Evolutionary conservation across 2,329 filamentous ascomycete species (phyloP).

Genomic region (Setomelanomma holmii): DNA sequence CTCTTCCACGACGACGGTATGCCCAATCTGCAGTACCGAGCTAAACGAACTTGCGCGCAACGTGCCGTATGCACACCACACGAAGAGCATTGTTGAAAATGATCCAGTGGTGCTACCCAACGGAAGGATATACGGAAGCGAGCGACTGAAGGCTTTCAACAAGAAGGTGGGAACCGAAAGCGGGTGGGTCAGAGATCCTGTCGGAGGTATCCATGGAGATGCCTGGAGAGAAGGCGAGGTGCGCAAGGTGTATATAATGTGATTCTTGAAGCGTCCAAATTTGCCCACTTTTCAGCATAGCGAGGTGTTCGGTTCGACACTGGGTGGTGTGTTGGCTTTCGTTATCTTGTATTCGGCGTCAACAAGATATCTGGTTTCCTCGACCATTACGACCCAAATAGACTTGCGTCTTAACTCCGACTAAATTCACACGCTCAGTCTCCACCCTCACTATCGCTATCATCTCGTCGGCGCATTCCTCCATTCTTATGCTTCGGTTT

Average conservation of each 20-base stretch:
- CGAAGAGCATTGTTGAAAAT: constrained; percentile 88
- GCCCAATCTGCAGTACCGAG: constrained; percentile 95
- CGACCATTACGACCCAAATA: no score
- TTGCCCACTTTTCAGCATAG: constrained; percentile 11
- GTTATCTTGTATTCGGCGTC: background rate
- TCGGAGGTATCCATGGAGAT: constrained; percentile 63
- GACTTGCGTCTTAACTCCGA: no score
- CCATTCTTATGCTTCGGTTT: constrained; percentile 15
- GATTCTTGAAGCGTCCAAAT: constrained; percentile 5
- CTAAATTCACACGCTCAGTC: constrained; percentile 8
- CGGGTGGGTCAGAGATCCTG: constrained; percentile 77
- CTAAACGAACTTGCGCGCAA: constrained; percentile 87
- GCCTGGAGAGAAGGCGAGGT: constrained; percentile 61
- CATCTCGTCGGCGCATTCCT: constrained; percentile 9
- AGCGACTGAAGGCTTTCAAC: constrained; percentile 76
- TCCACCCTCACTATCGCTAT: constrained; percentile 22
- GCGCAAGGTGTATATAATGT: constrained; percentile 93
- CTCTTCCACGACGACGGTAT: constrained; percentile 74
- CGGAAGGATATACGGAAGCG: constrained; percentile 80
- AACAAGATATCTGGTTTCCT: no score
- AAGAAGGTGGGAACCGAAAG: constrained; percentile 75
- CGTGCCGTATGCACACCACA: constrained; percentile 94
- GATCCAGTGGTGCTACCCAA: constrained; percentile 90
- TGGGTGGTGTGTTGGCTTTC: background rate
- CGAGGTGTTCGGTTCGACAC: constrained; percentile 13